These are phyloP conservation scores for Monascus purpureus DNA, from an alignment of 495 filamentous ascomycete genomes.

Conservation along the genomic window DNA sequence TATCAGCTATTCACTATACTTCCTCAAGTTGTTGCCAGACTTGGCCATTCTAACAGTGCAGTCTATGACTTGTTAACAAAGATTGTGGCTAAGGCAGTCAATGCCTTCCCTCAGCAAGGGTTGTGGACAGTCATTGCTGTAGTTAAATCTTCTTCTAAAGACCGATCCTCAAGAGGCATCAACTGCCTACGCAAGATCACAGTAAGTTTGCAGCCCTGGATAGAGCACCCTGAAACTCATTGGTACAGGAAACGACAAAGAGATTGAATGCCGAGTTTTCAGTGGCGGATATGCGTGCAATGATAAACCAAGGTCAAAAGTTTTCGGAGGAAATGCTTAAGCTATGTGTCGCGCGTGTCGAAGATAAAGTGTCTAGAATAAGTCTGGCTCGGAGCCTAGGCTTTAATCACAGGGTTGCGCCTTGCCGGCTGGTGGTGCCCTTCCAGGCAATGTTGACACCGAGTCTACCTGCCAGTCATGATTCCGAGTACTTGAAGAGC, in stretches of 20 bases:
- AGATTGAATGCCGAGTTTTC: constrained; percentile 27
- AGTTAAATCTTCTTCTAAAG: constrained; percentile 43
- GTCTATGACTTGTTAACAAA: constrained; percentile 61
- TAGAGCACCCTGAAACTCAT: constrained; percentile 6
- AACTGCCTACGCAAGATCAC: constrained; percentile 35
- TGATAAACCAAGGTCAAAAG: constrained; percentile 68
- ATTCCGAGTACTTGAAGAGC: constrained; percentile 48
- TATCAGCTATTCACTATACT: constrained; percentile 71
- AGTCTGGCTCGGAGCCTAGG: constrained; percentile 60
- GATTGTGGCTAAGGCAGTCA: constrained; percentile 72
- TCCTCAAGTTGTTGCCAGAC: constrained; percentile 82
- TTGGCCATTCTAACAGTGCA: constrained; percentile 65
- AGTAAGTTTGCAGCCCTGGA: constrained; percentile 8
- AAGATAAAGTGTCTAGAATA: constrained; percentile 54
- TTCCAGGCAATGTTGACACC: constrained; percentile 74
- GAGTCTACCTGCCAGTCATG: constrained; percentile 61
- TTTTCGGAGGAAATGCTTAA: constrained; percentile 71
- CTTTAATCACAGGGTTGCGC: constrained; percentile 72
- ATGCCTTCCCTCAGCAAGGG: constrained; percentile 74
- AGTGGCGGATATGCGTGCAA: constrained; percentile 41
- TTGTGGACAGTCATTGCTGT: constrained; percentile 85
- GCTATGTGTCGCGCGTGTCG: constrained; percentile 60
- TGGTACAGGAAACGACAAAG: constrained; percentile 25
- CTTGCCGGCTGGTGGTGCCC: constrained; percentile 75
- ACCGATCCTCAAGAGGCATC: constrained; percentile 31